These are phyloP conservation scores for Leccinellum albellum DNA, from an alignment of 768 basidiomycete species.

Conservation along the genomic window DNA sequence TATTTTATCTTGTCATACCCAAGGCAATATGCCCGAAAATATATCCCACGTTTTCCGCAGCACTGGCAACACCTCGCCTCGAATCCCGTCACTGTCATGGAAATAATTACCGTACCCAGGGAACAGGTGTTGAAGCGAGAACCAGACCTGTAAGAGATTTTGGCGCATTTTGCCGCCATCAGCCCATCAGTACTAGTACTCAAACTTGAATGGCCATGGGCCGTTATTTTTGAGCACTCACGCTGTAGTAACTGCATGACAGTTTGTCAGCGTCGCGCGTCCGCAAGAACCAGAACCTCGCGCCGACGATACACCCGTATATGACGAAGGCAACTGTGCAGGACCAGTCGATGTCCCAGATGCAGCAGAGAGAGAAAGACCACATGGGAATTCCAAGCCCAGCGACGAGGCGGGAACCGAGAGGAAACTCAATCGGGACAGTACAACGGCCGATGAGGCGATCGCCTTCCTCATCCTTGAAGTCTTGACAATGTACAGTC, in stretches of 20 bases:
- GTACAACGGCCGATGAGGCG: constrained; percentile 36
- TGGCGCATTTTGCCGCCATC: background rate
- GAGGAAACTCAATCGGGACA: constrained; percentile 42
- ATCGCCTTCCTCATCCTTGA: constrained; percentile 45
- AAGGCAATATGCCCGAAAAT: constrained; percentile 11
- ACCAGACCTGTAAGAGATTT: constrained; percentile 28
- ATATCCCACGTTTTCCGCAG: constrained; percentile 16
- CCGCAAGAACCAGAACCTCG: constrained; percentile 29
- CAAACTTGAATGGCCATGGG: background rate
- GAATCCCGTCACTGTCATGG: constrained; percentile 11
- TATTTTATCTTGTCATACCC: background rate
- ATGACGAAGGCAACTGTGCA: constrained; percentile 26
- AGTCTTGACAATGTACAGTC: constrained; percentile 49
- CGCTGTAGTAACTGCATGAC: constrained; percentile 38
- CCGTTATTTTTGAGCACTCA: constrained; percentile 12
- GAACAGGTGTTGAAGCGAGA: constrained; percentile 32
- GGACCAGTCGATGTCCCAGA: constrained; percentile 36
- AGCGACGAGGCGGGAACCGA: constrained; percentile 33
- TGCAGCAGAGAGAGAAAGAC: constrained; percentile 32
- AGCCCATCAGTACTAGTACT: background rate
- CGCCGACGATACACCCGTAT: constrained; percentile 33
- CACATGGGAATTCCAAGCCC: constrained; percentile 35
- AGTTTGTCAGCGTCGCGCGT: constrained; percentile 29
- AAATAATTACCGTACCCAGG: constrained; percentile 36
- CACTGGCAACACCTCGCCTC: constrained; percentile 17